Evolutionary conservation across 257 asterid genomes (phyloP).

Genomic region (Scutellaria minor): DNA sequence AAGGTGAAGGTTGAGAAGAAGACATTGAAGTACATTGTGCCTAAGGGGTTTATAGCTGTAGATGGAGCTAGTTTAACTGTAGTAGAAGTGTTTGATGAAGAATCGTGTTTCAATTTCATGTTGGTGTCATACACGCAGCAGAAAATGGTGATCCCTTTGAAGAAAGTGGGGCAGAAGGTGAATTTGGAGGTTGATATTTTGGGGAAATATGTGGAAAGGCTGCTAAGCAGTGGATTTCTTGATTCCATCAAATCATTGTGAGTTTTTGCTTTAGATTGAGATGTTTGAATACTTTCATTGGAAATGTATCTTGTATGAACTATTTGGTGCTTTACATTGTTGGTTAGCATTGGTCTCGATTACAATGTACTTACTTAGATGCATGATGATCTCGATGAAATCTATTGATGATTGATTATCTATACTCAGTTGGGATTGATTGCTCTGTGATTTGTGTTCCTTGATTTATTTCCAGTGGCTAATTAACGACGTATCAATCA

Average conservation of each 20-base stretch:
- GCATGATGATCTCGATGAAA: neutral
- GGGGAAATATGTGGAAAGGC: conserved; percentile 91
- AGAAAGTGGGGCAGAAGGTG: conserved; percentile 84
- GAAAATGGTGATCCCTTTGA: conserved; percentile 72
- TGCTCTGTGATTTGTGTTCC: neutral
- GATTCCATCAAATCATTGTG: conserved; percentile 51
- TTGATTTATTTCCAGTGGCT: neutral
- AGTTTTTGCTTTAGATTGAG: conserved; percentile 11
- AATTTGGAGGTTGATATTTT: conserved; percentile 89
- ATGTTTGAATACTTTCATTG: neutral
- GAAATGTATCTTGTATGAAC: neutral
- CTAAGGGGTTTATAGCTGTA: conserved; percentile 80
- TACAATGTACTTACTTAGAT: neutral
- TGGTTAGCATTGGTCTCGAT: neutral
- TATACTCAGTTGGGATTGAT: neutral
- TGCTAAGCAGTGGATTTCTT: conserved; percentile 65
- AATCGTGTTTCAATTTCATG: conserved; percentile 72
- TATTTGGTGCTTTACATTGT: neutral
- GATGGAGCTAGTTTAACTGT: conserved; percentile 95
- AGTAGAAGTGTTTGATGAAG: conserved; percentile 80
- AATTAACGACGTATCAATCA: too few species aligned
- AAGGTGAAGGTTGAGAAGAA: conserved; percentile 63
- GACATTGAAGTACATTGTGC: conserved; percentile 76
- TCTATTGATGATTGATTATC: neutral
- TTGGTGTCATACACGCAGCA: conserved; percentile 79